Evolutionary conservation across 768 basidiomycete genomes (phyloP).

Genomic region (Fibroporia radiculosa): DNA sequence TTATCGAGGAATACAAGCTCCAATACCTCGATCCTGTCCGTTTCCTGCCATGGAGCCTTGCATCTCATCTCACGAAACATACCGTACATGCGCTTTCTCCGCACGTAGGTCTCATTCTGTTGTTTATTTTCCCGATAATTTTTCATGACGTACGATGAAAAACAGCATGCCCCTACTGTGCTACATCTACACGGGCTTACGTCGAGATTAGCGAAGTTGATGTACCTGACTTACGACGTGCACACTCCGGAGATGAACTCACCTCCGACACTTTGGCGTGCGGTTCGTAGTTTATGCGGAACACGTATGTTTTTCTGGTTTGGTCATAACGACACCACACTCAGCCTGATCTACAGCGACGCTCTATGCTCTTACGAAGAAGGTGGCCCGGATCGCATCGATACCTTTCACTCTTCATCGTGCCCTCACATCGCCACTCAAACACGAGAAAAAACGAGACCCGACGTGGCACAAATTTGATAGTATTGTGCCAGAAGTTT

Average conservation of each 20-base stretch:
- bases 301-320: slow-evolving; percentile 53
- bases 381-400: slow-evolving; percentile 44
- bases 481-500: slow-evolving; percentile 61
- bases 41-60: slow-evolving; percentile 53
- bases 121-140: background rate
- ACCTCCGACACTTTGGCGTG: slow-evolving; percentile 72
- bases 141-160: background rate
- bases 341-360: slow-evolving; percentile 35
- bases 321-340: background rate
- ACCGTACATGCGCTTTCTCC: slow-evolving; percentile 62
- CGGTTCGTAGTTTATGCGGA: slow-evolving; percentile 57
- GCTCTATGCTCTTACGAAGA: slow-evolving; percentile 59
- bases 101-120: slow-evolving; percentile 37
- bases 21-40: slow-evolving; percentile 74
- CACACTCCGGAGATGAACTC: slow-evolving; percentile 68
- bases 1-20: slow-evolving; percentile 67
- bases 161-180: slow-evolving; percentile 58
- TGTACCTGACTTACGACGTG: slow-evolving; percentile 49
- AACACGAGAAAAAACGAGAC: slow-evolving; percentile 29
- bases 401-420: slow-evolving; percentile 55
- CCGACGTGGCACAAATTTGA: slow-evolving; percentile 47
- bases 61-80: slow-evolving; percentile 66
- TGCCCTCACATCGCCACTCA: slow-evolving; percentile 38
- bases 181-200: slow-evolving; percentile 49
- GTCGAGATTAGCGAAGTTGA: slow-evolving; percentile 51